phyloP scores from a whole-genome alignment of 768 basidiomycete species.

The Mycena alexandri region DNA sequence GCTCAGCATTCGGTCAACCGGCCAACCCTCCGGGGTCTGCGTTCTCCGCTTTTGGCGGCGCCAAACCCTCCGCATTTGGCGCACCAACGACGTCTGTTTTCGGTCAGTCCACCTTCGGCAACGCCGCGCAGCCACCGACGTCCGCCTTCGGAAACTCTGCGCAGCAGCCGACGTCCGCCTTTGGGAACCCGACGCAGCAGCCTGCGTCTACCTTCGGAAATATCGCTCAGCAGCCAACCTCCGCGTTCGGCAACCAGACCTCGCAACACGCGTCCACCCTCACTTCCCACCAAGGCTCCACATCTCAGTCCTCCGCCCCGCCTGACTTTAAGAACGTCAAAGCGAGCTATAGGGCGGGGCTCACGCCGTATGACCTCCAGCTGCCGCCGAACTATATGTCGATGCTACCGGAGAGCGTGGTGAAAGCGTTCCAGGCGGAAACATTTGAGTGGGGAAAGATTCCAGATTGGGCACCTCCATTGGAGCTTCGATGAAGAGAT shows the following conservation, averaged over 20 bases:
- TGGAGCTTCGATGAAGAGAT: constrained; percentile 30
- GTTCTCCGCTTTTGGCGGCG: constrained; percentile 49
- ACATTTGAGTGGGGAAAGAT: constrained; percentile 78
- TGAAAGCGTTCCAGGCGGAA: constrained; percentile 65
- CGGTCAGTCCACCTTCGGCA: constrained; percentile 45
- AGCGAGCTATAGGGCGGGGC: constrained; percentile 57
- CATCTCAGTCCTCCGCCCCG: constrained; percentile 24
- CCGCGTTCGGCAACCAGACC: constrained; percentile 32
- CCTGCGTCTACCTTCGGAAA: constrained; percentile 52
- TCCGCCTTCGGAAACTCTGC: constrained; percentile 43
- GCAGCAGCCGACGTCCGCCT: constrained; percentile 46
- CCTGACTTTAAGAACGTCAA: constrained; percentile 46
- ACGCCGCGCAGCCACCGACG: constrained; percentile 27
- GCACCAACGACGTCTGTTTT: constrained; percentile 40
- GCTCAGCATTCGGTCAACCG: constrained; percentile 45
- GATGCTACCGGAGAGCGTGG: constrained; percentile 62
- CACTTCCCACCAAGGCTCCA: background rate
- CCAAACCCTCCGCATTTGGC: constrained; percentile 55
- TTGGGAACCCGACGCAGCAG: constrained; percentile 43
- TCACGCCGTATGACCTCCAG: constrained; percentile 66
- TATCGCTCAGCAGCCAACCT: constrained; percentile 37
- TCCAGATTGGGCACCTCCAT: constrained; percentile 79
- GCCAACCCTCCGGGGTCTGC: constrained; percentile 41
- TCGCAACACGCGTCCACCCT: constrained; percentile 35
- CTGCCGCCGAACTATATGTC: constrained; percentile 73